phyloP scores from a whole-genome alignment of 176 grass and related monocot genomes.

The Zizania latifolia region DNA sequence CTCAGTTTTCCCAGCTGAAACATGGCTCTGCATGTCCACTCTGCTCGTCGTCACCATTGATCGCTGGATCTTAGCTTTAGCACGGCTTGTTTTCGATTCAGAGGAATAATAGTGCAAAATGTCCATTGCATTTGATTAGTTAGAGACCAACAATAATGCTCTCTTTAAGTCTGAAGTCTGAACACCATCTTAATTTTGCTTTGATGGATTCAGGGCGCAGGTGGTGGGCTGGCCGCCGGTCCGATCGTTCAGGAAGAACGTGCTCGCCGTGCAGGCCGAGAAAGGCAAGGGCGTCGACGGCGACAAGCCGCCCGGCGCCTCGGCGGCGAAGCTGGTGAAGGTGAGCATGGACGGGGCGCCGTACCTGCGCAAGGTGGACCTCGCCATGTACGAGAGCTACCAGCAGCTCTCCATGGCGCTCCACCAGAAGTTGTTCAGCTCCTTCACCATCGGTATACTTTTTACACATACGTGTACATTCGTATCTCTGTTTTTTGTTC shows the following conservation, averaged over 20 bases:
- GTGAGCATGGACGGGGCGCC: slow-evolving; percentile 91
- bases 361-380: slow-evolving; percentile 82
- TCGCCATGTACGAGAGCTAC: slow-evolving; percentile 63
- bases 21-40: neutral
- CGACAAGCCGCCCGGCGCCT: neutral
- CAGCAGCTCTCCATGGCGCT: slow-evolving; percentile 64
- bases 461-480: neutral
- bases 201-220: slow-evolving; percentile 41
- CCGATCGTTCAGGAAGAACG: slow-evolving; percentile 73
- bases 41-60: neutral
- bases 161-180: neutral
- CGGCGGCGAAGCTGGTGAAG: slow-evolving; percentile 46
- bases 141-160: too few species aligned
- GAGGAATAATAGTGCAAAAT: neutral
- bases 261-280: slow-evolving; percentile 37
- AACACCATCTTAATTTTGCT: neutral
- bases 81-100: neutral
- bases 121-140: too few species aligned
- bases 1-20: too few species aligned
- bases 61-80: neutral
- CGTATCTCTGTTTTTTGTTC: neutral
- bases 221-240: slow-evolving; percentile 87
- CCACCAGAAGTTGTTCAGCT: slow-evolving; percentile 68
- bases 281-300: slow-evolving; percentile 27
- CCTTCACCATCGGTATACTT: slow-evolving; percentile 37